A percentile compares a stretch with the other conserved stretches of the same genome.
Conservation (phyloP, 1,284 basidiomycete genomes). For the Cutaneotrichosporon sp. region DNA sequence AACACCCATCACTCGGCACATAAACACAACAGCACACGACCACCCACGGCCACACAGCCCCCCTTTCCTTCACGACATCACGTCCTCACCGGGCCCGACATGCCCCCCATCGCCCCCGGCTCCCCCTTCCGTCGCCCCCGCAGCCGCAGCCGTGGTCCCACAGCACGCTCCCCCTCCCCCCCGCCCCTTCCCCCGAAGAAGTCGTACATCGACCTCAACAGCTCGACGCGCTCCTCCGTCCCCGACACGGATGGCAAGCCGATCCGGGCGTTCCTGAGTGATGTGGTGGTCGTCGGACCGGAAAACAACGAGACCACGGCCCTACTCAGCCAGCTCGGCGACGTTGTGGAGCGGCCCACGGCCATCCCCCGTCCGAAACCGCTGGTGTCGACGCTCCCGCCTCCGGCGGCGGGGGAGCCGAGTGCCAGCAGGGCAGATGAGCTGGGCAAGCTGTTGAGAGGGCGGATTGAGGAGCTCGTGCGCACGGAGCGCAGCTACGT, state of each 20-base stretch:
- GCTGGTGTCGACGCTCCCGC: conserved; percentile 12
- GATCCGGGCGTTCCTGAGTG: conserved; percentile 46
- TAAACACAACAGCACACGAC: neutral
- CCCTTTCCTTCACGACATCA: neutral
- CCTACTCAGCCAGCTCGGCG: conserved; percentile 43
- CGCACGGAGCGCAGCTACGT: conserved; percentile 51
- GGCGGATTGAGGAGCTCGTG: conserved; percentile 49
- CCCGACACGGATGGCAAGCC: conserved; percentile 28
- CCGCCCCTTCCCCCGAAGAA: conserved; percentile 20
- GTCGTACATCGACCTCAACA: conserved; percentile 45
- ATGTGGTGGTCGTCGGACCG: conserved; percentile 43
- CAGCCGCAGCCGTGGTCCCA: conserved; percentile 14
- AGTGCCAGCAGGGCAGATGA: conserved; percentile 37
- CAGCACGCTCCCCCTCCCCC: conserved; percentile 13
- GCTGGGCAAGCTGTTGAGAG: conserved; percentile 32
- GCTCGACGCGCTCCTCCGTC: conserved; percentile 42
- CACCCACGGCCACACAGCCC: neutral
- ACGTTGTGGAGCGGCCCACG: conserved; percentile 36
- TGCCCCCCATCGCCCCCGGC: conserved; percentile 21
- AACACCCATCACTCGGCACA: no score
- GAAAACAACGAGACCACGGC: conserved; percentile 42
- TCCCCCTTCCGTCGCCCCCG: conserved; percentile 22
- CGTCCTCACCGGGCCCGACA: neutral
- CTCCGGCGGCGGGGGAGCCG: neutral
- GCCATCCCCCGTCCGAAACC: conserved; percentile 28